These are phyloP conservation scores for Erodium maritimum DNA, from an alignment of 345 rosid species.

Conservation along the genomic window DNA sequence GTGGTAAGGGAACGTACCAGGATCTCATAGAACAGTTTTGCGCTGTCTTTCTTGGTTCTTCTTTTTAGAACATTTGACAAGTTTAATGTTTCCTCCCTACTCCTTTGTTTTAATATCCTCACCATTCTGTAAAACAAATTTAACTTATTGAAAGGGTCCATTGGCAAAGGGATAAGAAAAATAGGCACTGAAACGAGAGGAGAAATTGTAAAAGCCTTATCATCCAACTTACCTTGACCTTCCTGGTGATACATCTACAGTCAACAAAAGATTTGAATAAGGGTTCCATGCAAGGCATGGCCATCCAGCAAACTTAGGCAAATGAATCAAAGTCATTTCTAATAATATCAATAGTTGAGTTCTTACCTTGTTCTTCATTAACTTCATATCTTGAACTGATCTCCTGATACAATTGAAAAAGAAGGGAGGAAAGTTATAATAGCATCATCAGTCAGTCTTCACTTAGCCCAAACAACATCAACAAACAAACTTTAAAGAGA, in stretches of 20 bases:
- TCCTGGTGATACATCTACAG: not conserved
- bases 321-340: too few species aligned
- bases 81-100: constrained; percentile 40
- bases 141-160: not conserved
- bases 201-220: constrained; percentile 1
- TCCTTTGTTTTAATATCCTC: constrained; percentile 16
- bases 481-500: too few species aligned
- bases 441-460: too few species aligned
- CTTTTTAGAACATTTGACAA: constrained; percentile 37
- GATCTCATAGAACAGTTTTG: constrained; percentile 75
- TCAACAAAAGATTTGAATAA: not conserved
- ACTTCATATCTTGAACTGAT: not conserved
- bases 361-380: not conserved
- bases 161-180: not conserved
- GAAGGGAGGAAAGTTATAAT: too few species aligned
- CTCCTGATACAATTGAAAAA: not conserved
- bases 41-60: constrained; percentile 48
- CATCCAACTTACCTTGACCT: constrained; percentile 20
- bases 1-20: constrained; percentile 37
- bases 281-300: not conserved
- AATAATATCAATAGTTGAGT: not conserved
- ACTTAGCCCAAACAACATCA: too few species aligned
- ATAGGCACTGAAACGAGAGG: not conserved
- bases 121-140: constrained; percentile 37
- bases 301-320: too few species aligned